A percentile compares a stretch with the other conserved stretches of the same genome.
Conservation (phyloP, 257 asterid genomes). For the Penstemon davidsonii region DNA sequence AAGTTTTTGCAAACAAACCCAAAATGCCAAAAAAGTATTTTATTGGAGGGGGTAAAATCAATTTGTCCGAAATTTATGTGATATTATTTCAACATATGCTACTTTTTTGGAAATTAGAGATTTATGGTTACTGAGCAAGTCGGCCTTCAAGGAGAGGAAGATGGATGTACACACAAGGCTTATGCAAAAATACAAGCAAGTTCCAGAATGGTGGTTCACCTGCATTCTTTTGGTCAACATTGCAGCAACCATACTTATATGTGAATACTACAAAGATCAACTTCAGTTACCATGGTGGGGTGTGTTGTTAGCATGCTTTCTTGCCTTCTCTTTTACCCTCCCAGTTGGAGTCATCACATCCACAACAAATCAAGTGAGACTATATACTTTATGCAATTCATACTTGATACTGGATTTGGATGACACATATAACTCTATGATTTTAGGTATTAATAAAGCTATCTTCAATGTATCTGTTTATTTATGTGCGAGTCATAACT, state of each 20-base stretch:
- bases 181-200: constrained; percentile 79
- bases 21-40: too few relatives aligned
- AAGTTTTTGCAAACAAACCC: too few relatives aligned
- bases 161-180: constrained; percentile 88
- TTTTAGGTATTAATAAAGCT: not conserved
- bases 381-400: not conserved
- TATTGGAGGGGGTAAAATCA: too few relatives aligned
- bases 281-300: constrained; percentile 99
- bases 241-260: constrained; percentile 58
- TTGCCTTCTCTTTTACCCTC: constrained; percentile 83
- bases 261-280: constrained; percentile 63
- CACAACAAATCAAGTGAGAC: constrained; percentile 80
- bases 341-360: constrained; percentile 90
- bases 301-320: constrained; percentile 76
- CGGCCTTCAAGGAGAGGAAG: constrained; percentile 69
- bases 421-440: not conserved
- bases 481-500: not conserved
- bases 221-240: constrained; percentile 61
- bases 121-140: constrained; percentile 75
- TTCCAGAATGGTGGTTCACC: constrained; percentile 94
- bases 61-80: not conserved
- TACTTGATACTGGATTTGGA: not conserved
- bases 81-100: constrained; percentile 4
- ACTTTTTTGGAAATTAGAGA: constrained; percentile 47
- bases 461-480: constrained; percentile 9